Percentiles rank a stretch among this genome's conserved stretches.
phyloP scores from a whole-genome alignment of 2,329 filamentous ascomycete genomes.

The Cadophora gregata region DNA sequence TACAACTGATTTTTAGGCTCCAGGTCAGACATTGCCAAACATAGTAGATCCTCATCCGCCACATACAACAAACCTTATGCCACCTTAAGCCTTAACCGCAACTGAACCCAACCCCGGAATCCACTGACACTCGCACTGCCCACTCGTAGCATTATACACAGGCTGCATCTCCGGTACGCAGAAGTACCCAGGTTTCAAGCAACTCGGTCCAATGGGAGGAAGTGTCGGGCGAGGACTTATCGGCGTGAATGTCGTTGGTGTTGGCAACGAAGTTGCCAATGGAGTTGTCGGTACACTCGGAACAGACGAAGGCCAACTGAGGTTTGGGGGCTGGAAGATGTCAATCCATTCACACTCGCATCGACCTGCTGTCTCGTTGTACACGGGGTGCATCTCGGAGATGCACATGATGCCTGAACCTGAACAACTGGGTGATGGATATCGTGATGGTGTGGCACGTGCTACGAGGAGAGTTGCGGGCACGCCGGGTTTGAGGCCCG shows the following conservation, averaged over 20 bases:
- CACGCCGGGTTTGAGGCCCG: slow-evolving; percentile 21
- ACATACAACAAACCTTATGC: background rate
- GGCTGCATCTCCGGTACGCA: slow-evolving; percentile 26
- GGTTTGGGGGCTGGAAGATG: slow-evolving; percentile 6
- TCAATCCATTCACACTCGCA: slow-evolving; percentile 27
- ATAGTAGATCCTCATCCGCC: background rate
- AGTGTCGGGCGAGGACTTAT: background rate
- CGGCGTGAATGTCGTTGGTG: background rate
- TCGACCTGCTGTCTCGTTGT: slow-evolving; percentile 18
- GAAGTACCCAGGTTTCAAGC: background rate
- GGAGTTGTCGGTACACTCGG: background rate
- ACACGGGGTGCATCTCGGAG: slow-evolving; percentile 21
- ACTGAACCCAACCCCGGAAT: slow-evolving; percentile 20
- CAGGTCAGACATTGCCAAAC: background rate
- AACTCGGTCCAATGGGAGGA: background rate
- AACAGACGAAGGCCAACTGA: background rate
- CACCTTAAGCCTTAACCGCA: background rate
- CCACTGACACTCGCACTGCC: slow-evolving; percentile 24
- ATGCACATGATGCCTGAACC: slow-evolving; percentile 25
- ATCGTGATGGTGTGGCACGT: background rate
- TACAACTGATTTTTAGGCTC: background rate
- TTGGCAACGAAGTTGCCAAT: background rate
- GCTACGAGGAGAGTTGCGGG: background rate
- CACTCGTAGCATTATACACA: slow-evolving; percentile 18
- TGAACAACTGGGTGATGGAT: slow-evolving; percentile 4